phyloP scores from a whole-genome alignment of 2,329 filamentous ascomycete species.

The Pochonia chlamydosporia region DNA sequence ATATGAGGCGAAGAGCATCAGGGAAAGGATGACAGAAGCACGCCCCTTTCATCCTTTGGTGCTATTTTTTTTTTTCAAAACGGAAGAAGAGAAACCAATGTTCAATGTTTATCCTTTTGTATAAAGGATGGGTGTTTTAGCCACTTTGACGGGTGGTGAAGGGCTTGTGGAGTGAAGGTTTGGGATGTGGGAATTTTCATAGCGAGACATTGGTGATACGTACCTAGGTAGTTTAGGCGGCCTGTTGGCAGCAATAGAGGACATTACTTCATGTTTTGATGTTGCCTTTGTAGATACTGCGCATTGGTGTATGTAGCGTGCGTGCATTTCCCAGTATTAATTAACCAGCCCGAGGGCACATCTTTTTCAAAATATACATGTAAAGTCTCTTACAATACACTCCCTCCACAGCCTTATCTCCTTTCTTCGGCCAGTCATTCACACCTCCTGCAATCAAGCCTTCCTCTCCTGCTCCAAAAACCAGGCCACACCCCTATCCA shows the following conservation, averaged over 20 bases:
- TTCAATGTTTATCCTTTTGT: slow-evolving; percentile 2
- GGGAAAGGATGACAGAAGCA: neutral
- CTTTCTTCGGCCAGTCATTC: too few relatives aligned
- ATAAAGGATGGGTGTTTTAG: slow-evolving; percentile 4
- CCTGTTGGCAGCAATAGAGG: neutral
- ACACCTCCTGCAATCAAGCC: neutral
- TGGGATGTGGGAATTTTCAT: slow-evolving; percentile 1
- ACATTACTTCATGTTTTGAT: too few relatives aligned
- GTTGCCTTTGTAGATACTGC: too few relatives aligned
- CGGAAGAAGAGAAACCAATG: too few relatives aligned
- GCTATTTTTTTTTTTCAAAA: too few relatives aligned
- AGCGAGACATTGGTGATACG: slow-evolving; percentile 4
- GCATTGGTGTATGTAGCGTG: too few relatives aligned
- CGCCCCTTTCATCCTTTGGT: neutral
- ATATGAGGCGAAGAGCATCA: neutral
- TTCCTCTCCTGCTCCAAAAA: slow-evolving; percentile 45
- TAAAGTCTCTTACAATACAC: too few relatives aligned
- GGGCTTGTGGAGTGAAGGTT: neutral
- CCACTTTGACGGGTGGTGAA: neutral
- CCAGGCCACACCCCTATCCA: slow-evolving; percentile 48
- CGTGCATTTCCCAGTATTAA: too few relatives aligned
- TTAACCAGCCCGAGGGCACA: too few relatives aligned
- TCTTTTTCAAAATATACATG: too few relatives aligned
- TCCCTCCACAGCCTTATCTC: too few relatives aligned
- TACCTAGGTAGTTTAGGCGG: slow-evolving; percentile 2